Evolutionary conservation across 352 stramenopile species (phyloP).

Genomic region (Pythium chondricola): DNA sequence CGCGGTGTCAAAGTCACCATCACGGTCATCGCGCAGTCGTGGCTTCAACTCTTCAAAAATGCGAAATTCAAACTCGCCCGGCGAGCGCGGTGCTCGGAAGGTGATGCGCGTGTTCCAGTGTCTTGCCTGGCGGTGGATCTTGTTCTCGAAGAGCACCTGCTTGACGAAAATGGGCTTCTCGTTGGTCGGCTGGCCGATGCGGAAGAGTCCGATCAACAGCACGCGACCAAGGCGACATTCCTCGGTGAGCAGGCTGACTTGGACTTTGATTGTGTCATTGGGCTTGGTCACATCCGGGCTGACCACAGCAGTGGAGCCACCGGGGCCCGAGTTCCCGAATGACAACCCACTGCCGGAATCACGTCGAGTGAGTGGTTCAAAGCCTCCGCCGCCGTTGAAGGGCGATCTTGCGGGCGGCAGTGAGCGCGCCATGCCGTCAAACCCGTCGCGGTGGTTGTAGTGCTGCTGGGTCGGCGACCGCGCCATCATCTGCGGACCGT

Average conservation of each 20-base stretch:
- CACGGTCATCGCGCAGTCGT: conserved; percentile 17
- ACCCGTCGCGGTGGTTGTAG: conserved; percentile 7
- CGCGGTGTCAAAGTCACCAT: conserved; percentile 25
- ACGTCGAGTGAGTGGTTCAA: conserved; percentile 9
- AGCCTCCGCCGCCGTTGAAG: conserved; percentile 9
- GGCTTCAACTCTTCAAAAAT: conserved; percentile 67
- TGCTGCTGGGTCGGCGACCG: conserved; percentile 1
- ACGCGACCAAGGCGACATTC: conserved; percentile 53
- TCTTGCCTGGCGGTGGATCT: conserved; percentile 52
- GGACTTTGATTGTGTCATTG: conserved; percentile 76
- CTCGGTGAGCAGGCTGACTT: conserved; percentile 51
- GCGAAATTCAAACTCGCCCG: conserved; percentile 79
- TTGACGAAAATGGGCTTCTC: conserved; percentile 84
- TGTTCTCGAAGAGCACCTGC: conserved; percentile 77
- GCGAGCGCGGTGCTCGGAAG: conserved; percentile 68
- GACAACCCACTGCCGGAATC: conserved; percentile 18
- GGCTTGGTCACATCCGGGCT: conserved; percentile 58
- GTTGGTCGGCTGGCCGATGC: conserved; percentile 61
- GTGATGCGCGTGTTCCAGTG: conserved; percentile 75
- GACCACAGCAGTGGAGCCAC: conserved; percentile 23
- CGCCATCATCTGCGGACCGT: conserved; percentile 7
- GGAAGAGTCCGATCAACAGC: conserved; percentile 74
- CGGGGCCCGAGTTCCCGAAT: conserved; percentile 16
- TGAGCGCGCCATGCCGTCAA: conserved; percentile 11
- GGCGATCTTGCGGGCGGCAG: conserved; percentile 11